Evolutionary conservation across 2,329 filamentous ascomycete genomes (phyloP).

Genomic region (Cryphonectria parasitica): DNA sequence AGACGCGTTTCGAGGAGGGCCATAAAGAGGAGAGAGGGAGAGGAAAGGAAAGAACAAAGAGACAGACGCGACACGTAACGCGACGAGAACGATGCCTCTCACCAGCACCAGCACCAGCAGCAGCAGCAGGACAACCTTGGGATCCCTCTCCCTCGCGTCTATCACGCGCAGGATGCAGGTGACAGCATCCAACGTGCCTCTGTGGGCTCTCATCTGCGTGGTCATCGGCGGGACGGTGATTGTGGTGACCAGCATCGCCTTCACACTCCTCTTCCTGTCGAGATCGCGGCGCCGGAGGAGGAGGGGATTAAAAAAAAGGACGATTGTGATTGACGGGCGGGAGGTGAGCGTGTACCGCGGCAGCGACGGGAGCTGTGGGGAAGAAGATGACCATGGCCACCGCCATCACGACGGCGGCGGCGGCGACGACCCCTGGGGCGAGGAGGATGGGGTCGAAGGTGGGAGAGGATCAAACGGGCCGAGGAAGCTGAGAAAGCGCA

Average conservation of each 20-base stretch:
- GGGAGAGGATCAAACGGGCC: neutral
- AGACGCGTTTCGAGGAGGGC: neutral
- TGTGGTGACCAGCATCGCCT: slow-evolving; percentile 42
- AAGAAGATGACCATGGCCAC: neutral
- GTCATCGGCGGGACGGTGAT: slow-evolving; percentile 52
- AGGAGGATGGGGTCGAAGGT: neutral
- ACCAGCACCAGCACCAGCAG: neutral
- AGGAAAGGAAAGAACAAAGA: neutral
- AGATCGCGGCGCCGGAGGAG: slow-evolving; percentile 36
- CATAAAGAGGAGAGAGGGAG: neutral
- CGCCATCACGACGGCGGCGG: neutral
- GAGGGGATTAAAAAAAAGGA: slow-evolving; percentile 4
- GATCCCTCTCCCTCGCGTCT: neutral
- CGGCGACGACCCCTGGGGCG: neutral
- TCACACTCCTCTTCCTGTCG: slow-evolving; percentile 50
- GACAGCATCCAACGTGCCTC: slow-evolving; percentile 32
- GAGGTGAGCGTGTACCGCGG: slow-evolving; percentile 19
- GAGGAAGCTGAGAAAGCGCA: slow-evolving; percentile 22
- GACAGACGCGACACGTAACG: neutral
- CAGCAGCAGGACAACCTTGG: neutral
- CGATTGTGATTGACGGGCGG: slow-evolving; percentile 8
- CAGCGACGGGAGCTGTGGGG: slow-evolving; percentile 15
- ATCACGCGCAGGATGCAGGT: neutral
- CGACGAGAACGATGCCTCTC: neutral
- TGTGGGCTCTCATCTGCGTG: slow-evolving; percentile 48